Base-by-base conservation (phyloP, 345 rosid genomes). In the Fremontodendron californicum region DNA sequence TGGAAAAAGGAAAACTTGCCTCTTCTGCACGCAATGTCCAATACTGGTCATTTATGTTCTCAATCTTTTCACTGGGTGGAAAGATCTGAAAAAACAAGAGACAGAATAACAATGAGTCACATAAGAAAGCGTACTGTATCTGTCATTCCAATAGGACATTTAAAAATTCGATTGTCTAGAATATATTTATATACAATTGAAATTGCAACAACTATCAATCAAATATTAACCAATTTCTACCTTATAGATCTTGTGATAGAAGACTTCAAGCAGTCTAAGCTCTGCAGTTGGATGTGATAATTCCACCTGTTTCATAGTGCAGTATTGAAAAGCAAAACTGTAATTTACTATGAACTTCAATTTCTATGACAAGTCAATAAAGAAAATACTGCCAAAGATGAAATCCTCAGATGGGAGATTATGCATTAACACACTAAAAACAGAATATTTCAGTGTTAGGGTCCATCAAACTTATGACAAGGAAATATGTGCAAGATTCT, bases 171-270 rank as follows among this genome's bases (percentile, higher is more conserved):
- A 12, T 35, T 66, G n/a, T 33, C 31, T 15, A 15, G 9, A 5
- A 61, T 27, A 46, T 68, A 42, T 67, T 7, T 46, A 8, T 15
- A 69, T 27, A 45, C 21, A 69, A 15, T 46, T 16, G 57, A 18
- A 40, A 63, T 31, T 42, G 8, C 40, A 45, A 58, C 58, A 52
- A 57, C 35, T 58, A 55, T 40, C 27, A 73, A 73, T 25, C 60
- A 68, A 54, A 62, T 45, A 51, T 54, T 16, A 73, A 52, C 65
- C 29, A 23, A 52, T 66, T 58, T 68, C 18, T 85, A 94, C 99
- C 96, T 96, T 96, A 63, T 91, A 96, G 73, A 96, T 96, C 87
- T 92, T 96, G 87, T 94, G 98, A 77, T 89, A 90, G 85, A 94
- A 96, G 27, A 94, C 97, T 89, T 96, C 97, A 69, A 96, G 91